phyloP scores from a whole-genome alignment of 2,329 filamentous ascomycete species.

The Aureobasidium sp. region DNA sequence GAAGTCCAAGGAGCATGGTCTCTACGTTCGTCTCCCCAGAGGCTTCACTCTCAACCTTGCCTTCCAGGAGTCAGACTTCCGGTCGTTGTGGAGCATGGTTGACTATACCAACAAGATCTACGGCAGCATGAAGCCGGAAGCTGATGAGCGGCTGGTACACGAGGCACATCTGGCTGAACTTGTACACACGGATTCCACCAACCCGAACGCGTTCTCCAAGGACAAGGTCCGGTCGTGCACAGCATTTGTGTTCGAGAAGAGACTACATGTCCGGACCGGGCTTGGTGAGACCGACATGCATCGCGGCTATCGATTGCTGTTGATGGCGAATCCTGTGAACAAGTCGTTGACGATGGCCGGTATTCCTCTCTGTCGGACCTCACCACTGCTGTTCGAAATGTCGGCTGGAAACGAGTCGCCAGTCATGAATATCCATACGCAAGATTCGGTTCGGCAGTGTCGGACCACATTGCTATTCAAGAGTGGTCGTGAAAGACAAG shows the following conservation, averaged over 20 bases:
- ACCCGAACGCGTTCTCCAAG: conserved; percentile 63
- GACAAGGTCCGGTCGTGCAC: conserved; percentile 65
- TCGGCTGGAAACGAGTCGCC: conserved; percentile 55
- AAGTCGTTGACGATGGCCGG: conserved; percentile 70
- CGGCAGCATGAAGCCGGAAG: conserved; percentile 56
- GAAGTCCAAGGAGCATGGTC: conserved; percentile 56
- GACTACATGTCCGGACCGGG: conserved; percentile 59
- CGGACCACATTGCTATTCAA: conserved; percentile 68
- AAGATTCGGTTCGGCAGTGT: conserved; percentile 55
- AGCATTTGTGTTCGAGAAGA: conserved; percentile 65
- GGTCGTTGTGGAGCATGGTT: conserved; percentile 70
- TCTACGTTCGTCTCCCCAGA: conserved; percentile 63
- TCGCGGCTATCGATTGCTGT: conserved; percentile 66
- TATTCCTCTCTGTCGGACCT: conserved; percentile 55
- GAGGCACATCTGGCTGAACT: conserved; percentile 62
- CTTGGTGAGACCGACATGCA: conserved; percentile 65
- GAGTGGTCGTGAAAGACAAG: conserved; percentile 60
- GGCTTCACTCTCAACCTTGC: conserved; percentile 66
- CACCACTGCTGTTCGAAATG: conserved; percentile 70
- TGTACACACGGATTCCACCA: conserved; percentile 70
- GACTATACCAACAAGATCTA: conserved; percentile 75
- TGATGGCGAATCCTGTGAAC: conserved; percentile 67
- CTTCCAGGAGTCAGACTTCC: conserved; percentile 68
- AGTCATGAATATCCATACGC: conserved; percentile 61
- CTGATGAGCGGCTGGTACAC: conserved; percentile 62